These are phyloP conservation scores for Tinospora cordifolia DNA, from an alignment of 164 flowering plant species.

Conservation along the genomic window DNA sequence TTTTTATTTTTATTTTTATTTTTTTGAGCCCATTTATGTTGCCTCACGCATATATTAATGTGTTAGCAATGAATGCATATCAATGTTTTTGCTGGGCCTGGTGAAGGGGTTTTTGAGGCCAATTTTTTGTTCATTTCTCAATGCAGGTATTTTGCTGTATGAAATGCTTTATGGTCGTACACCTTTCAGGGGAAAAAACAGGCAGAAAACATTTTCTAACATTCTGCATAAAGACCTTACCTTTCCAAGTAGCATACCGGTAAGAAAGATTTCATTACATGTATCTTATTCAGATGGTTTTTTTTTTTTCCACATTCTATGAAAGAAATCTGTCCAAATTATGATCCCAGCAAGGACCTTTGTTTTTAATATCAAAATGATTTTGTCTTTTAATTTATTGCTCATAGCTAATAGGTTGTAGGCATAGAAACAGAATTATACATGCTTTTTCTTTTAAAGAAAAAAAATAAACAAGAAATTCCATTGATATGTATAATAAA, in stretches of 20 bases:
- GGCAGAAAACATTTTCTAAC: constrained; percentile 91
- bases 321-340: no score
- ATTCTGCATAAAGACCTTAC: constrained; percentile 91
- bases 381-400: no score
- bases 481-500: no score
- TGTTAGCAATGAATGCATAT: not conserved
- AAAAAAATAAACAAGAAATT: no score
- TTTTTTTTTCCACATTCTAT: not conserved
- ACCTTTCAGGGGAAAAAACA: constrained; percentile 93
- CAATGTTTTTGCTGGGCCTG: not conserved
- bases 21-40: not conserved
- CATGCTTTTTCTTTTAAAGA: no score
- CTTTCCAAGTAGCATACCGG: constrained; percentile 88
- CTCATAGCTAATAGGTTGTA: no score
- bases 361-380: no score
- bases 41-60: not conserved
- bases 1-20: no score
- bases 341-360: no score
- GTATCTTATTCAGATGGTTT: not conserved
- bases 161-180: constrained; percentile 98
- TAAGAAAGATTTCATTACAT: constrained; percentile 21
- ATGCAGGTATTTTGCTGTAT: constrained; percentile 76
- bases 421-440: no score
- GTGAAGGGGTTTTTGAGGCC: not conserved
- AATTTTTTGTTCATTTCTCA: not conserved